Evolutionary conservation across 2,329 filamentous ascomycete genomes (phyloP).

Genomic region (Cercospora sesami): DNA sequence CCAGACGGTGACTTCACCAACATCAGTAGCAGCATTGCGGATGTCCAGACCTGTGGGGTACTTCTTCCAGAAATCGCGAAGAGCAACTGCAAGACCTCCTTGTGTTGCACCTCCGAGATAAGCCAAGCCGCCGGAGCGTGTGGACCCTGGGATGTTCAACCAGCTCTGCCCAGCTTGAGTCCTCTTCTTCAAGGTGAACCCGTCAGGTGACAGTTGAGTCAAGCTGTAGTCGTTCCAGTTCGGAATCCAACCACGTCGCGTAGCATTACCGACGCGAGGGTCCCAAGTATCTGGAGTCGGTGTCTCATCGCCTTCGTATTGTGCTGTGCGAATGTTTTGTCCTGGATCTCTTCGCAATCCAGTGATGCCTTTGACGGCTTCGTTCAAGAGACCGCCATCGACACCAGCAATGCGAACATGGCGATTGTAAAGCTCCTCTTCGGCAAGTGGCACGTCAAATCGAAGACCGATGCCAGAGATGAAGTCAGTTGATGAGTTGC

Average conservation of each 20-base stretch:
- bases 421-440: slow-evolving; percentile 58
- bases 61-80: slow-evolving; percentile 64
- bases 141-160: slow-evolving; percentile 60
- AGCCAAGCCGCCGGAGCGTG: slow-evolving; percentile 56
- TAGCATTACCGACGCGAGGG: slow-evolving; percentile 43
- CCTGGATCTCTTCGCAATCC: slow-evolving; percentile 60
- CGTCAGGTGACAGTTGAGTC: slow-evolving; percentile 59
- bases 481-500: slow-evolving; percentile 52
- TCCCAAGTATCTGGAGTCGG: slow-evolving; percentile 52
- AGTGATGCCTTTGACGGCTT: slow-evolving; percentile 61
- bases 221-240: slow-evolving; percentile 60
- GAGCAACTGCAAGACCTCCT: slow-evolving; percentile 61
- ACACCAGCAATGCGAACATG: slow-evolving; percentile 59
- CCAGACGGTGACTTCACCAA: slow-evolving; percentile 59
- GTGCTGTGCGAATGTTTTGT: slow-evolving; percentile 49
- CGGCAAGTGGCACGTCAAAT: slow-evolving; percentile 57
- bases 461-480: slow-evolving; percentile 57
- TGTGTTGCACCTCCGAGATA: slow-evolving; percentile 59
- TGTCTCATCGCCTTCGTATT: slow-evolving; percentile 51
- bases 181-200: slow-evolving; percentile 61
- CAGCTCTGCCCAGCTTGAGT: slow-evolving; percentile 59
- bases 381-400: slow-evolving; percentile 57
- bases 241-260: slow-evolving; percentile 57
- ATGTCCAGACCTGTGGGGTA: slow-evolving; percentile 62
- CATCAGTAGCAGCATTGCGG: slow-evolving; percentile 51